These are phyloP conservation scores for Aspergillus texensis DNA, from an alignment of 2,329 filamentous ascomycete genomes.

Conservation along the genomic window DNA sequence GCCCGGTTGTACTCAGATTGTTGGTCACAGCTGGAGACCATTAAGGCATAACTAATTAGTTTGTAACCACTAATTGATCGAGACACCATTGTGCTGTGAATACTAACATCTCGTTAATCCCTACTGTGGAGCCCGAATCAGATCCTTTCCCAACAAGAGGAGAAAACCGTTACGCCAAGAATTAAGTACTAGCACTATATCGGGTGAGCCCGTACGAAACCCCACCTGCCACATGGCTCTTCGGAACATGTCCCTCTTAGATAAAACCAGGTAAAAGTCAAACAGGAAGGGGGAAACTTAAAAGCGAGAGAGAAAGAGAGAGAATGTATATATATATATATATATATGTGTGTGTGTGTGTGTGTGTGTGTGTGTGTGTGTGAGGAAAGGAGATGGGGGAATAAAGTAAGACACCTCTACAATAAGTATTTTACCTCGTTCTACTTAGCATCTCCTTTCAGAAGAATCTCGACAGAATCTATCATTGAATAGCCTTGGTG, in stretches of 20 bases:
- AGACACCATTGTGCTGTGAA: not conserved
- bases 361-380: no score
- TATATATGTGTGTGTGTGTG: no score
- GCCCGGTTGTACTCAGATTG: not conserved
- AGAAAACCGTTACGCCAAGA: slow-evolving; percentile 40
- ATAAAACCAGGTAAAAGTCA: slow-evolving; percentile 3
- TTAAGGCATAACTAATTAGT: not conserved
- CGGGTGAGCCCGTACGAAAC: slow-evolving; percentile 37
- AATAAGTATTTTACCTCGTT: not conserved
- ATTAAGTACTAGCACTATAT: slow-evolving; percentile 25
- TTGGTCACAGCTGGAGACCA: not conserved
- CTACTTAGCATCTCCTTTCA: not conserved
- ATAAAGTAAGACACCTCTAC: not conserved
- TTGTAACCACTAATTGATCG: not conserved
- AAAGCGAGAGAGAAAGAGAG: slow-evolving; percentile 2
- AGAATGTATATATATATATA: not conserved
- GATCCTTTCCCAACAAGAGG: slow-evolving; percentile 16
- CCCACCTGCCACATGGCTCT: slow-evolving; percentile 34
- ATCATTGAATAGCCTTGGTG: not conserved
- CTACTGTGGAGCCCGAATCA: slow-evolving; percentile 15
- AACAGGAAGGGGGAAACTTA: slow-evolving; percentile 6
- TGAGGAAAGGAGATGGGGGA: not conserved
- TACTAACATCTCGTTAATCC: slow-evolving; percentile 1
- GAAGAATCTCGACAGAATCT: not conserved
- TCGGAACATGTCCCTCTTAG: not conserved